A percentile compares a stretch with the other conserved stretches of the same genome.
These are phyloP conservation scores for Geotrichum citri-aurantii DNA, from an alignment of 1,139 yeast genomes.

Conservation along the genomic window DNA sequence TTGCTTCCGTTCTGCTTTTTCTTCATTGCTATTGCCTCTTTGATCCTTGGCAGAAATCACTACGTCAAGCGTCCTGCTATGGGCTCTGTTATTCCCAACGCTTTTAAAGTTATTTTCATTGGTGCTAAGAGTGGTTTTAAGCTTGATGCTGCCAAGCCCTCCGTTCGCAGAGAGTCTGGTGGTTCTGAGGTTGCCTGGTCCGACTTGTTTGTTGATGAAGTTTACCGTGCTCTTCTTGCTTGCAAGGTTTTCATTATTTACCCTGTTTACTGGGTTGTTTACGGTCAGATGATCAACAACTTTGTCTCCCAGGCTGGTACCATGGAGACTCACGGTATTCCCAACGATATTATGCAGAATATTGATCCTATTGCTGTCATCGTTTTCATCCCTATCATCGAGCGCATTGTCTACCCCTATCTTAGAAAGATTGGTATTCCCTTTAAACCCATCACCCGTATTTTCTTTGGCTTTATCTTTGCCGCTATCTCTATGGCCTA, in stretches of 20 bases:
- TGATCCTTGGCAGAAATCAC: conserved; percentile 50
- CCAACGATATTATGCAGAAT: conserved; percentile 61
- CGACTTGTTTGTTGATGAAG: conserved; percentile 60
- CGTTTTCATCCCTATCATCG: conserved; percentile 57
- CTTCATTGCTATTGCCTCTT: conserved; percentile 53
- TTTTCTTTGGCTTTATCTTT: conserved; percentile 67
- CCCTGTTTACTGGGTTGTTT: conserved; percentile 63
- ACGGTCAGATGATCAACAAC: conserved; percentile 62
- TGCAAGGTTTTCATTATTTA: conserved; percentile 59
- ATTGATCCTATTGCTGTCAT: conserved; percentile 58
- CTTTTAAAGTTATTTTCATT: conserved; percentile 47
- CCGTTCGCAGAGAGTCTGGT: conserved; percentile 38
- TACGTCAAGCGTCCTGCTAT: conserved; percentile 59
- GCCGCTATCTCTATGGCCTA: conserved; percentile 67
- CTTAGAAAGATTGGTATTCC: conserved; percentile 45
- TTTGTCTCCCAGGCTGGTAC: conserved; percentile 60
- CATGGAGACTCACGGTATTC: conserved; percentile 59
- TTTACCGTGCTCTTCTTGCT: conserved; percentile 50
- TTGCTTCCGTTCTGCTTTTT: conserved; percentile 59
- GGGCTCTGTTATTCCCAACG: conserved; percentile 55
- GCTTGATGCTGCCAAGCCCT: conserved; percentile 53
- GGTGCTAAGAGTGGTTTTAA: conserved; percentile 47
- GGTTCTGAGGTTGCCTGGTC: conserved; percentile 48
- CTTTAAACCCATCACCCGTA: conserved; percentile 57
- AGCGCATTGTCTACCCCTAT: conserved; percentile 49